Evolutionary conservation across 2,329 filamentous ascomycete species (phyloP), one percentile per base, ranked within the genome.

Genomic region (Ilyonectria sp.): DNA sequence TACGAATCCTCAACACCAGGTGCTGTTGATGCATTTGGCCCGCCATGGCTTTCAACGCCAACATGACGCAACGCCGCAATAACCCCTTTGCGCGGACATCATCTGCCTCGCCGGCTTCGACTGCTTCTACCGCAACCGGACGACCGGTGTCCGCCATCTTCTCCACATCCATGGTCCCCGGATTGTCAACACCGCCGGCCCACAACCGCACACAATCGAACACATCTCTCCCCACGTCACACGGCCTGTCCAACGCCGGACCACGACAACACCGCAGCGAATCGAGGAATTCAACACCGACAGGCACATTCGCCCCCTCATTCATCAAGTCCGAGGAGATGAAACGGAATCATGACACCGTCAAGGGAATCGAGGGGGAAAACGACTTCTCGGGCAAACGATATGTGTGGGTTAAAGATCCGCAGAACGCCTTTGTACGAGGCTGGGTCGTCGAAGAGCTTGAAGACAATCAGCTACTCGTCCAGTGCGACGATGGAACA

Each of bases 351-450:
- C 80, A 86, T 58, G 89, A 91, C 71, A 77, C 84, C 11, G 87
- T 92, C 17, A 86, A 86, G 56, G 93, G 94, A 19, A 94, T 98
- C 67, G 97, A 99, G 82, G 96, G 96, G 70, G 95, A 98, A 78
- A 98, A 98, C 80, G 96, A 99, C 86, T 98, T 99, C 81, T 99
- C 96, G 0, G 97, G 96, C 64, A 98, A 97, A 84, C 90, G 96
- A 84, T 99, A 98, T 85, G 95, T 99, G 71, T 99, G 96, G 97
- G 86, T 99, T 78, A 93, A 92, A 81, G 95, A 99, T 82, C 87
- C 93, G 1, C 89, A 95, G 76, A 87, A 88, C 62, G 96, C 96
- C 1, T 99, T 99, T 79, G 90, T 98, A 60, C 94, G 94, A 74
- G 97, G 95, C 4, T 95, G 94, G 90, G 91, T 99, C 13, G 88